Evolutionary conservation across 306 rosid genomes (phyloP), one percentile per base, ranked within the genome.

Genomic region (Hylodesmum podocarpum): DNA sequence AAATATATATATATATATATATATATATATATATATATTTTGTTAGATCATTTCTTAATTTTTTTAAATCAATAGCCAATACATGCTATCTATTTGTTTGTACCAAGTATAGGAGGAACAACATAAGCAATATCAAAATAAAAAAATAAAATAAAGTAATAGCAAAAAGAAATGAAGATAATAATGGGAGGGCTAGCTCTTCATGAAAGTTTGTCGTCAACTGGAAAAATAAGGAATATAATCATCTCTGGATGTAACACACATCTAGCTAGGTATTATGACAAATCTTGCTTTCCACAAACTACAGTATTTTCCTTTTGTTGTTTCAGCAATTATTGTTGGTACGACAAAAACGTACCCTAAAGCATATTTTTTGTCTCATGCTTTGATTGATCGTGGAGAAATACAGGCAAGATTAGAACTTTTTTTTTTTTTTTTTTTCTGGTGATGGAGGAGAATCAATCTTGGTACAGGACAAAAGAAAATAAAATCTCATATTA

Each of bases 261-360:
- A 72, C 10, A 72, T 29, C n/a, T n/a, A 65, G 25, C n/a, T n/a
- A 13, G 12, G 15, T 36, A 63, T 64, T 37, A 12, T 46, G 44
- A 28, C 44, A 70, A 70, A 70, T 70, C 33, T 31, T 70, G 62
- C 47, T 70, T 11, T 70, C 75, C 21, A 70, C 63, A 27, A 18
- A 70, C 62, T 37, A 72, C 66, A 51, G 16, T 51, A 3, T 14
- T 19, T 51, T 37, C 14, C 1, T 49, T 70, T 33, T 34, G 50
- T 51, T 22, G 21, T 19, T 71, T 49, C 46, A 69, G 28, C 75
- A 69, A 69, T 69, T 34, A 71, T 71, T 71, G 15, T 53, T 34
- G 15, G 16, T 54, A 53, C 50, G 44, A 19, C 1, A 51, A 50
- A 70, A 51, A 71, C 2, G 6, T 10, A 6, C 4, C 76, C 50